Conservation (phyloP, 305 asterid species). For the Solanum hybrid region DNA sequence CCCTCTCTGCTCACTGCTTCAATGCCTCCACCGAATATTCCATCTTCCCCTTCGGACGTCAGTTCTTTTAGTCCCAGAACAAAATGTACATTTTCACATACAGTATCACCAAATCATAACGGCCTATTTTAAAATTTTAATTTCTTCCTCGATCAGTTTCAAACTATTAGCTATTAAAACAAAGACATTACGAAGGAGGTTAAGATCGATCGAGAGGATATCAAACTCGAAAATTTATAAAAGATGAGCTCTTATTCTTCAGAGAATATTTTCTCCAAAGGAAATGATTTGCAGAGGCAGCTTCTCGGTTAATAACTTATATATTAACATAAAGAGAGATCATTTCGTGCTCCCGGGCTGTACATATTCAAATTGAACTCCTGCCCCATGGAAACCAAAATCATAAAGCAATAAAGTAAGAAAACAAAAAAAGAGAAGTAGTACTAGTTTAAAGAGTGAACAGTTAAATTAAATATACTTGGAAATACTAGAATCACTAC, state of each 20-base stretch:
- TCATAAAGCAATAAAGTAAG: not conserved
- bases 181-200: not conserved
- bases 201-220: not conserved
- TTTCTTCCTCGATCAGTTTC: not conserved
- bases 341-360: not conserved
- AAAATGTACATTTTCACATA: not conserved
- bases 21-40: not conserved
- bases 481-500: not conserved
- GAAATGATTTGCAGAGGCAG: not conserved
- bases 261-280: not conserved
- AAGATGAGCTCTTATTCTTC: not conserved
- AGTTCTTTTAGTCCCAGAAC: not conserved
- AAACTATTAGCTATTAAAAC: not conserved
- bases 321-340: not conserved
- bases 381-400: not conserved
- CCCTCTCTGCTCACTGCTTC: not conserved
- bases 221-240: not conserved
- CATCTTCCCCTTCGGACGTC: not conserved
- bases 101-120: not conserved
- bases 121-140: not conserved
- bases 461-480: not conserved
- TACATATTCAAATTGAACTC: constrained; percentile 9
- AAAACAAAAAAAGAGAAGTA: not conserved
- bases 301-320: not conserved
- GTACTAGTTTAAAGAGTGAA: not conserved